Evolutionary conservation across 108 stramenopile genomes (phyloP).

Genomic region (Skeletonema costatum): DNA sequence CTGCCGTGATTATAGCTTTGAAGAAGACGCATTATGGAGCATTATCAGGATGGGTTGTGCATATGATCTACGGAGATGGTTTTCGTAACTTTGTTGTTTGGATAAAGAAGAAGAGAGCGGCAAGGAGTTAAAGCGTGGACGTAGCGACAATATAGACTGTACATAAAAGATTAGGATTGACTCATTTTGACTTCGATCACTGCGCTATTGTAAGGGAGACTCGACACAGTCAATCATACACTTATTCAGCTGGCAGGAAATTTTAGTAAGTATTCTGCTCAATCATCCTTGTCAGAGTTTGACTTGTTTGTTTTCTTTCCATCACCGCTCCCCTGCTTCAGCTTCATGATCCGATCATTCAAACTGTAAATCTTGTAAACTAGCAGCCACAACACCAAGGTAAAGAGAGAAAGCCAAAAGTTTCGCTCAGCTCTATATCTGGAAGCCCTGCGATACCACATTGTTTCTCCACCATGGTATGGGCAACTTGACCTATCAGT

Average conservation of each 20-base stretch:
- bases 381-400: conserved; percentile 44
- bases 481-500: conserved; percentile 24
- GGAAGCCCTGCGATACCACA: conserved; percentile 45
- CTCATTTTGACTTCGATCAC: neutral
- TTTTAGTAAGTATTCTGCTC: neutral
- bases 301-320: conserved; percentile 4
- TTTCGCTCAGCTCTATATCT: conserved; percentile 48
- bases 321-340: conserved; percentile 18
- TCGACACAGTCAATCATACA: no score
- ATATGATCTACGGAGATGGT: conserved; percentile 65
- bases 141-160: neutral
- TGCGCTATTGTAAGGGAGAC: no score
- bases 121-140: neutral
- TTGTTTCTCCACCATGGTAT: conserved; percentile 45
- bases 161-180: neutral
- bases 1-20: conserved; percentile 66
- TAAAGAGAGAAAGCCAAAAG: conserved; percentile 51
- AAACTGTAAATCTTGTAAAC: conserved; percentile 40
- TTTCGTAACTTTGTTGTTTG: conserved; percentile 29
- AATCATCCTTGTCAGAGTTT: neutral
- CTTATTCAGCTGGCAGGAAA: no score
- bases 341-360: conserved; percentile 36
- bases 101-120: conserved; percentile 19
- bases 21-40: conserved; percentile 74
- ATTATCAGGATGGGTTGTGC: conserved; percentile 64